A percentile compares a stretch with the other conserved stretches of the same genome.
Conservation (phyloP, 2,329 filamentous ascomycete species). For the Lasiodiplodia gonubiensis region DNA sequence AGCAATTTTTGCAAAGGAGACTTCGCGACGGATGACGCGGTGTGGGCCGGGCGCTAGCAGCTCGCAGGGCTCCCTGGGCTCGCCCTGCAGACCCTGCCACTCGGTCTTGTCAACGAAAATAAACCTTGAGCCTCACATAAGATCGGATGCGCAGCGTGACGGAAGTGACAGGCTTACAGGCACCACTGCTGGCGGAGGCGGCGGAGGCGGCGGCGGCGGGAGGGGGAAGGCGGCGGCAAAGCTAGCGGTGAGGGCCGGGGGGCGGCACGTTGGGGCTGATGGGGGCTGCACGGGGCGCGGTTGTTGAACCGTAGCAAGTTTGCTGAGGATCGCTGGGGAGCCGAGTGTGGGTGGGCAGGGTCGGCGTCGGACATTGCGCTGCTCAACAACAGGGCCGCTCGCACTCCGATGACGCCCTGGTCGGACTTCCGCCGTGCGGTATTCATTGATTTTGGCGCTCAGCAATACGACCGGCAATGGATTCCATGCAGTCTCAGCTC, state of each 20-base stretch:
- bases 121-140: conserved; percentile 8
- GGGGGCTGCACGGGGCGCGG: conserved; percentile 18
- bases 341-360: conserved; percentile 20
- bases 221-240: conserved; percentile 10
- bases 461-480: conserved; percentile 13
- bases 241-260: conserved; percentile 27
- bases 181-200: too few species aligned
- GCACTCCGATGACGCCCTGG: conserved; percentile 19
- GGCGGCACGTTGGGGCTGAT: conserved; percentile 27
- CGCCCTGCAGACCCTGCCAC: conserved; percentile 14
- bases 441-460: not conserved
- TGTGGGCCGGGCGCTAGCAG: conserved; percentile 12
- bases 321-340: conserved; percentile 28
- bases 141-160: conserved; percentile 1
- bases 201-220: not conserved
- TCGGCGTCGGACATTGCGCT: conserved; percentile 26
- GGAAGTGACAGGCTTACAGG: not conserved
- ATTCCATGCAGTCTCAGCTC: conserved; percentile 19
- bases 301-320: conserved; percentile 22
- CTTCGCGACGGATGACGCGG: conserved; percentile 11
- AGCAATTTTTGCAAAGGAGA: not conserved
- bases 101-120: conserved; percentile 7
- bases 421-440: conserved; percentile 5
- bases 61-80: not conserved
- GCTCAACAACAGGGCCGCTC: conserved; percentile 23